Base-by-base conservation (phyloP, 176 grass and related monocot genomes). In the Raddia distichophylla region DNA sequence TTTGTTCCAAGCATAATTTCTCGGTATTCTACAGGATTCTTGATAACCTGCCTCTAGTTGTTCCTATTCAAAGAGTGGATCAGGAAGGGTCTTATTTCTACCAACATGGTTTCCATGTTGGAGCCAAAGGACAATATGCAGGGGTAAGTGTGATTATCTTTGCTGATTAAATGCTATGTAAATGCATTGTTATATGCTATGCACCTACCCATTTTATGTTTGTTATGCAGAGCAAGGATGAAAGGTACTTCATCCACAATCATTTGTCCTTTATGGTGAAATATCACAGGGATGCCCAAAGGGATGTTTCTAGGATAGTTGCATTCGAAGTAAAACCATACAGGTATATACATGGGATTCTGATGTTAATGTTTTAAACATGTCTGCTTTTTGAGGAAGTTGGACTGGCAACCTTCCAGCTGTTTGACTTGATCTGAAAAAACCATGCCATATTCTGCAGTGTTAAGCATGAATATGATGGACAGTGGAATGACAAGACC, bases 91-190 rank as follows among this genome's bases (percentile, higher is more conserved):
- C 86, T 57, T 80, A 86, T 73, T 86, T 97, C 60, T 97, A 97
- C 86, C 93, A 96, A 62, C 93, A 96, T 80, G 93, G 90, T 32
- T 96, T 93, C 83, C 91, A 96, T 69, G 86, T 93, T 55, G 93
- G 90, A 75, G 90, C 91, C 64, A 96, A 93, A 89, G 93, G 93
- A 65, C 91, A 93, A 85, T 96, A 85, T 75, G 72, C 86, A 51
- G 90, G 93, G 78, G 93, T 96, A 86, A 85, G 82, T 86, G 45
- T 19, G 62, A 78, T 66, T 85, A 19, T 75, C 43, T 59, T 15
- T 63, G 49, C 34, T 69, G 45, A 58, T 59, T 56, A 75, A 78
- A 69, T 86, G 50, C 64, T 42, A 1, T 77, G 61, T 42, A 67
- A 74, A 48, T 81, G 19, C 18, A 19, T 60, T 60, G 33, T 80